Conservation (phyloP, 768 basidiomycete species). For the Mycena rosella region DNA sequence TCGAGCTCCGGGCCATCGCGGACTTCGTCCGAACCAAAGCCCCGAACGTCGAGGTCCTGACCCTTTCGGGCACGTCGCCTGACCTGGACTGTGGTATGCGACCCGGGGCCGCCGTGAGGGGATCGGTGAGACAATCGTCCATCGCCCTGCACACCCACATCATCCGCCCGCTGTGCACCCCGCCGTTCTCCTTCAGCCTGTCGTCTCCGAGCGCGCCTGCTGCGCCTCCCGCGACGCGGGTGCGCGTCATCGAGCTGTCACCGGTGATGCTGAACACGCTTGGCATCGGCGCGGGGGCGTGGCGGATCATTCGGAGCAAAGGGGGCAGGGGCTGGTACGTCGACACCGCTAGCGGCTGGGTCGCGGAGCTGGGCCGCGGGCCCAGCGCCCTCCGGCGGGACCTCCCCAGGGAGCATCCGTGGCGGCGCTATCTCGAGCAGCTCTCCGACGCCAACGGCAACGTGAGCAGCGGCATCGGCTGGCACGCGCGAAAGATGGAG, state of each 20-base stretch:
- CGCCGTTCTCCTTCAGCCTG: slow-evolving; percentile 79
- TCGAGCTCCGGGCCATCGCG: slow-evolving; percentile 74
- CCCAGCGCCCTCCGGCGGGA: slow-evolving; percentile 70
- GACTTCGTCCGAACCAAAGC: slow-evolving; percentile 79
- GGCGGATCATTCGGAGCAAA: slow-evolving; percentile 92
- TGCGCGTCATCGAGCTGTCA: slow-evolving; percentile 91
- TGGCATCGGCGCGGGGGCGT: slow-evolving; percentile 84
- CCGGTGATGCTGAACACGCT: slow-evolving; percentile 76
- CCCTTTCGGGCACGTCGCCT: slow-evolving; percentile 81
- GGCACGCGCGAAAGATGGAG: slow-evolving; percentile 98
- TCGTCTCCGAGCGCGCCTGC: slow-evolving; percentile 46
- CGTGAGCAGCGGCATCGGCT: slow-evolving; percentile 92
- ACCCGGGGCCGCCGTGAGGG: slow-evolving; percentile 46
- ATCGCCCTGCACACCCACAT: slow-evolving; percentile 81
- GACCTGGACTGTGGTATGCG: slow-evolving; percentile 74
- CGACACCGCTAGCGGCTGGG: slow-evolving; percentile 89
- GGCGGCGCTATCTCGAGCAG: slow-evolving; percentile 77
- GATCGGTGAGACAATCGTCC: slow-evolving; percentile 76
- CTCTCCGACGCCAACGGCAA: slow-evolving; percentile 88
- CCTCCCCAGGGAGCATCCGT: slow-evolving; percentile 70
- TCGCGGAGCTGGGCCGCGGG: slow-evolving; percentile 55
- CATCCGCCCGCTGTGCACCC: slow-evolving; percentile 83
- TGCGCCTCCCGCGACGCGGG: slow-evolving; percentile 69
- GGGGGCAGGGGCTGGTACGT: slow-evolving; percentile 97
- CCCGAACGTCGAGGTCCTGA: slow-evolving; percentile 86